A percentile compares a stretch with the other conserved stretches of the same genome.
Evolutionary conservation across 768 basidiomycete genomes (phyloP).

Genomic region (Mycena haematopus): DNA sequence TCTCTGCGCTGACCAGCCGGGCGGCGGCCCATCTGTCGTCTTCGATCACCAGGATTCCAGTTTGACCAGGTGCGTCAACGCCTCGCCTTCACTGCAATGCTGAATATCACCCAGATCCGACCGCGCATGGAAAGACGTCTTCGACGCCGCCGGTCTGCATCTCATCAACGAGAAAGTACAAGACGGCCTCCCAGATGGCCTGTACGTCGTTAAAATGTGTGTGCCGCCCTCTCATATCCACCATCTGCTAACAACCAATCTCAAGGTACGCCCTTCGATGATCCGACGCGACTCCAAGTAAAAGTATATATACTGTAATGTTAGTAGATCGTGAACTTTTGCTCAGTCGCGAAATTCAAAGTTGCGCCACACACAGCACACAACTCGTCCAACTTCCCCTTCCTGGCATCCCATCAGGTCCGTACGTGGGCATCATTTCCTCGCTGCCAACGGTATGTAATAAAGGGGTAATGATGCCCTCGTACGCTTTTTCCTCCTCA

Average conservation of each 20-base stretch:
- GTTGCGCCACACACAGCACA: constrained; percentile 23
- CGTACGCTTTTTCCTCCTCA: constrained; percentile 3
- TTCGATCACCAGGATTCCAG: constrained; percentile 92
- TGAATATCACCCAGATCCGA: too few species aligned
- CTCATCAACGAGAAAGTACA: constrained; percentile 81
- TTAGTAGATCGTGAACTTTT: too few species aligned
- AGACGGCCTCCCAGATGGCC: constrained; percentile 78
- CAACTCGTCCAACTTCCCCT: not conserved
- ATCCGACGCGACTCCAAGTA: too few species aligned
- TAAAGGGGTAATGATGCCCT: constrained; percentile 21
- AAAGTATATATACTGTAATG: too few species aligned
- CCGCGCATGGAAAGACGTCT: constrained; percentile 77
- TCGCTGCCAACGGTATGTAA: constrained; percentile 29
- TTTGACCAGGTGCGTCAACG: constrained; percentile 84
- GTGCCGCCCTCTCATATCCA: constrained; percentile 30
- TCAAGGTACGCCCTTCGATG: constrained; percentile 34
- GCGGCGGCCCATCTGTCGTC: constrained; percentile 55
- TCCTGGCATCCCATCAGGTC: not conserved
- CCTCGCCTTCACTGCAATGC: too few species aligned
- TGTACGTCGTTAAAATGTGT: constrained; percentile 89
- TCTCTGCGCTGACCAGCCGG: constrained; percentile 63
- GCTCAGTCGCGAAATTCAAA: too few species aligned
- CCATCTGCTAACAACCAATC: not conserved
- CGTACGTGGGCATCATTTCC: constrained; percentile 17
- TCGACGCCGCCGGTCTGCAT: constrained; percentile 73